Base-by-base conservation (phyloP, 345 rosid genomes). In the Dipteronia dyeriana region DNA sequence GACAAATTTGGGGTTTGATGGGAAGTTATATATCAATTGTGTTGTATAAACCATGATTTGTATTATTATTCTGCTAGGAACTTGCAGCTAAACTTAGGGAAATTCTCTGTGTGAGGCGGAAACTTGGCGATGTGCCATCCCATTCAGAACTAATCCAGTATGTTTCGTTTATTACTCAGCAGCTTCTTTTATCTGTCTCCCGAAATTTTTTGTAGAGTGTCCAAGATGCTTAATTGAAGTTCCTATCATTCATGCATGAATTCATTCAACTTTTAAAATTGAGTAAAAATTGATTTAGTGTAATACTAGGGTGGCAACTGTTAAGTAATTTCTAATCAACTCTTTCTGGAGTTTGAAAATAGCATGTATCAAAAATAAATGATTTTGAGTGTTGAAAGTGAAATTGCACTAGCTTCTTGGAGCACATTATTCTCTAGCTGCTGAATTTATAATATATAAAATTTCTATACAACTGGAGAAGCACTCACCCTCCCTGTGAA, bases 131-230 rank as follows among this genome's bases (percentile, higher is more conserved):
- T 67, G 85, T 86, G 59, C 94, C 98, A 70, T 86, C 89, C 71
- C 94, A 88, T 23, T 85, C 91, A 45, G 97, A 95, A 76, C 93
- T 91, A 56, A 84, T 86, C 68, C 98, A 91, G 98, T 95, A 90
- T 81, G 97, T 26, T 72, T 61, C 6, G 13, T 43, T 57, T 47
- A 34, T 54, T 45, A 34, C 69, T 29, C 41, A 13, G 13, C 9
- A 49, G 38, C 19, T 74, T 66, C 23, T 9, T 22, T 51, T 26
- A 31, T 43, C n/a, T 20, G 14, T 14, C 45, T 38, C 14, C 38
- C 29, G 29, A 41, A 64, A 49, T 8, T 7, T 23, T 63, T 64
- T 14, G 65, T 56, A 7, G 41, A 29, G 68, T 22, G 17, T 71
- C 16, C 13, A 49, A 49, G 2, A 41, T 73, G 26, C 31, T 19